These are phyloP conservation scores for Globisporangium polare DNA, from an alignment of 352 stramenopile species.

Conservation along the genomic window DNA sequence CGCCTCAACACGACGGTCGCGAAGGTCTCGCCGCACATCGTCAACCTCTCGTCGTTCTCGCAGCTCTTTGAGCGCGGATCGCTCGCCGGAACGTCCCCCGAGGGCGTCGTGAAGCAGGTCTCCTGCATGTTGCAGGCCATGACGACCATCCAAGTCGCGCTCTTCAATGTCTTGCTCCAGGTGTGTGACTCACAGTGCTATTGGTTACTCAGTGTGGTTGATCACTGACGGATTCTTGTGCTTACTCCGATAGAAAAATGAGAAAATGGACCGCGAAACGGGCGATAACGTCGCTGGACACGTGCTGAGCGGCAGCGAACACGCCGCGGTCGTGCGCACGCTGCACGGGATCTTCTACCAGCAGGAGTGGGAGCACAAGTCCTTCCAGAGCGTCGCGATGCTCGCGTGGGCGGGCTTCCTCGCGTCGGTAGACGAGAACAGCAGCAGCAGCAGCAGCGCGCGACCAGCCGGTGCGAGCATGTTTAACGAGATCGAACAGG, in stretches of 20 bases:
- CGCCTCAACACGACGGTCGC: conserved; percentile 54
- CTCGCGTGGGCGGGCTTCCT: conserved; percentile 73
- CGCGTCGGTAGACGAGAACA: conserved; percentile 23
- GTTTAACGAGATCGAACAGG: conserved; percentile 55
- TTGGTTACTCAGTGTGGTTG: neutral
- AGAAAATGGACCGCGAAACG: conserved; percentile 63
- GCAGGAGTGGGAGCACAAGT: conserved; percentile 63
- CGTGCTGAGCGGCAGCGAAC: conserved; percentile 36
- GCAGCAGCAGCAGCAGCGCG: conserved; percentile 20
- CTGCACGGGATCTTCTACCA: conserved; percentile 64
- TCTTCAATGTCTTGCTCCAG: conserved; percentile 56
- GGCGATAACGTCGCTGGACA: conserved; percentile 38
- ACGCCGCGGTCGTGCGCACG: conserved; percentile 47
- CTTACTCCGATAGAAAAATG: conserved; percentile 28
- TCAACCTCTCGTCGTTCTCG: conserved; percentile 71
- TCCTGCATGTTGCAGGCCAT: conserved; percentile 75
- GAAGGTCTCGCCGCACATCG: conserved; percentile 78
- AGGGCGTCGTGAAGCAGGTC: conserved; percentile 68
- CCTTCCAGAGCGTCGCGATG: conserved; percentile 72
- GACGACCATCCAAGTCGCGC: conserved; percentile 62
- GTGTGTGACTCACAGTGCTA: neutral
- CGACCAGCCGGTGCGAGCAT: conserved; percentile 24
- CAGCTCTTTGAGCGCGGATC: conserved; percentile 73
- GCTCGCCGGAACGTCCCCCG: conserved; percentile 52
- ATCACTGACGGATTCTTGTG: neutral